Conservation (phyloP, 1,139 yeast genomes). For the Sugiyamaella sp. region DNA sequence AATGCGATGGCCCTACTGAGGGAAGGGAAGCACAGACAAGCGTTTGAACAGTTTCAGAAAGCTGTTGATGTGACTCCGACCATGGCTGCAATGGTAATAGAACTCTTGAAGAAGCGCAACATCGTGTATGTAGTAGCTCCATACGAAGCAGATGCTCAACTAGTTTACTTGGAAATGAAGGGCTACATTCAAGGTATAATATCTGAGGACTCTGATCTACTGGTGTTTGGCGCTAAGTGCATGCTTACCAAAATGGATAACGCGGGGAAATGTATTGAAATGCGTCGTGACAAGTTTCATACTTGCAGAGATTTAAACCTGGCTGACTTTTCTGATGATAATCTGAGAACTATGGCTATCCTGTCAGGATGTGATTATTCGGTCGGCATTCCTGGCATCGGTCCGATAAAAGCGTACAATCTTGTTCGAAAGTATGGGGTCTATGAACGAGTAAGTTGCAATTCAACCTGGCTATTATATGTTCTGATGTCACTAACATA, state of each 20-base stretch:
- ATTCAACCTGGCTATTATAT: background rate
- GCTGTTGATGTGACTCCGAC: conserved; percentile 87
- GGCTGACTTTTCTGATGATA: conserved; percentile 53
- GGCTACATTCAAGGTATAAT: conserved; percentile 84
- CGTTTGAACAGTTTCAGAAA: conserved; percentile 62
- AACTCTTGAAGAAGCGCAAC: conserved; percentile 57
- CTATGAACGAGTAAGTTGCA: conserved; percentile 51
- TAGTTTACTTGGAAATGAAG: conserved; percentile 80
- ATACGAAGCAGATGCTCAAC: conserved; percentile 96
- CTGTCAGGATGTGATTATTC: conserved; percentile 96
- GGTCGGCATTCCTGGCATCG: conserved; percentile 79
- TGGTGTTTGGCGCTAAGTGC: conserved; percentile 80
- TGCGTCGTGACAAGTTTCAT: conserved; percentile 47
- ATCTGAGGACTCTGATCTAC: conserved; percentile 92
- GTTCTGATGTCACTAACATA: background rate
- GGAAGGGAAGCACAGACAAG: conserved; percentile 58
- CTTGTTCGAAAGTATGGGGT: conserved; percentile 56
- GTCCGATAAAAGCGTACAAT: conserved; percentile 74
- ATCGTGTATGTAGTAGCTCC: conserved; percentile 91
- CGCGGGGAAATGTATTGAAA: conserved; percentile 72
- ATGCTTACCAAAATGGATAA: conserved; percentile 79
- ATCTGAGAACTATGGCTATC: conserved; percentile 77
- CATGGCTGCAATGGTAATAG: conserved; percentile 87
- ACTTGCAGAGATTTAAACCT: conserved; percentile 49
- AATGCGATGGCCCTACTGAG: conserved; percentile 26